A percentile compares a stretch with the other conserved stretches of the same genome.
Evolutionary conservation across 2,329 filamentous ascomycete genomes (phyloP).

Genomic region (Aspergillus transmontanensis): DNA sequence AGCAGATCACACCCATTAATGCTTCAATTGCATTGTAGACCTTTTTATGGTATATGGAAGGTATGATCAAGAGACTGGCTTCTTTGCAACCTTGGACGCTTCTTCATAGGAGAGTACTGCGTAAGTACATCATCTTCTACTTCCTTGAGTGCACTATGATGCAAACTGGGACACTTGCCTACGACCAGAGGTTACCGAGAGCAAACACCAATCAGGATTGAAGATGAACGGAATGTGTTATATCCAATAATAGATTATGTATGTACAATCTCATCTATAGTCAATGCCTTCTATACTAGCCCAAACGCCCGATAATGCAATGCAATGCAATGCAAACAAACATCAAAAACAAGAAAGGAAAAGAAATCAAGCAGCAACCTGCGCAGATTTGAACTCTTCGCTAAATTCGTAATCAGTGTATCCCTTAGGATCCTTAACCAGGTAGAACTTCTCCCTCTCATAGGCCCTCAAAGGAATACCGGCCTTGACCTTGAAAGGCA

Average conservation of each 20-base stretch:
- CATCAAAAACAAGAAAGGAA: background rate
- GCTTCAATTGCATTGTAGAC: too few species aligned
- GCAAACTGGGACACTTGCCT: too few species aligned
- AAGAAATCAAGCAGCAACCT: constrained; percentile 22
- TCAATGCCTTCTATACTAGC: constrained; percentile 13
- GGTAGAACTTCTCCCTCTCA: constrained; percentile 46
- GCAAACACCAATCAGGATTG: too few species aligned
- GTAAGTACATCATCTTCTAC: too few species aligned
- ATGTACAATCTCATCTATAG: constrained; percentile 5
- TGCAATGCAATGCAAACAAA: background rate
- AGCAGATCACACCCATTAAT: too few species aligned
- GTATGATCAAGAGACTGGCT: too few species aligned
- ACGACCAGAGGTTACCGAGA: too few species aligned
- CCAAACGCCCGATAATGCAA: background rate
- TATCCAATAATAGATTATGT: background rate
- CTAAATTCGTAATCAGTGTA: constrained; percentile 44
- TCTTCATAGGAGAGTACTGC: background rate
- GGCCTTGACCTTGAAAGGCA: constrained; percentile 46
- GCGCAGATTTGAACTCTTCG: constrained; percentile 30
- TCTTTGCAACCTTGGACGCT: background rate
- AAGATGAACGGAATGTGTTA: background rate
- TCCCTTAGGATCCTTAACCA: constrained; percentile 35
- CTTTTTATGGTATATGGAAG: too few species aligned
- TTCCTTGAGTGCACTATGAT: too few species aligned
- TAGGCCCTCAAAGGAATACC: constrained; percentile 42